phyloP scores from a whole-genome alignment of 805 yeast species.

The Metschnikowia borealis region DNA sequence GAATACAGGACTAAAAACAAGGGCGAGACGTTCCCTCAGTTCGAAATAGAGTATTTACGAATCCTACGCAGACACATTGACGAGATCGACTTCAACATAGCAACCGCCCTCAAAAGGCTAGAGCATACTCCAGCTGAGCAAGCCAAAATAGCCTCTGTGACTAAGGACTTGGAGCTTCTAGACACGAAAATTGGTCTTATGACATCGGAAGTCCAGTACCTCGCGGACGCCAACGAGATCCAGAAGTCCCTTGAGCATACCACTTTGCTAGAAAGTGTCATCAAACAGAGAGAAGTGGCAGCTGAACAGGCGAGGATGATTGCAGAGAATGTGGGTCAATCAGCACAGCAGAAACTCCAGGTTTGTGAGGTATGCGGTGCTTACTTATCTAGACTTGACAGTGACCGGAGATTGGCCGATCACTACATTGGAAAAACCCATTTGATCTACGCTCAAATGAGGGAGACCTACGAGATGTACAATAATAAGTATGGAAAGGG shows the following conservation, averaged over 20 bases:
- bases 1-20: slow-evolving; percentile 44
- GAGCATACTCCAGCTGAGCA: slow-evolving; percentile 75
- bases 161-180: slow-evolving; percentile 55
- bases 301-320: slow-evolving; percentile 56
- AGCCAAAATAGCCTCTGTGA: slow-evolving; percentile 50
- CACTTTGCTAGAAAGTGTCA: slow-evolving; percentile 41
- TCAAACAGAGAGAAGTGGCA: slow-evolving; percentile 46
- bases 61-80: slow-evolving; percentile 53
- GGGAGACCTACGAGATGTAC: slow-evolving; percentile 48
- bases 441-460: slow-evolving; percentile 73
- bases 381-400: slow-evolving; percentile 77
- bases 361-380: slow-evolving; percentile 92
- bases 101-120: slow-evolving; percentile 57
- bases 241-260: slow-evolving; percentile 45
- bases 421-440: slow-evolving; percentile 89
- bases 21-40: slow-evolving; percentile 46
- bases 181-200: slow-evolving; percentile 63
- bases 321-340: slow-evolving; percentile 72
- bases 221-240: slow-evolving; percentile 48
- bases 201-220: slow-evolving; percentile 58
- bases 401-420: slow-evolving; percentile 82
- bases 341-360: slow-evolving; percentile 86
- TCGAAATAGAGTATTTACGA: slow-evolving; percentile 46
- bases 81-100: slow-evolving; percentile 65
- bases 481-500: slow-evolving; percentile 15